A percentile compares a stretch with the other conserved stretches of the same genome.
Evolutionary conservation across 306 rosid genomes (phyloP).

Genomic region (Sphenostylis stenocarpa): DNA sequence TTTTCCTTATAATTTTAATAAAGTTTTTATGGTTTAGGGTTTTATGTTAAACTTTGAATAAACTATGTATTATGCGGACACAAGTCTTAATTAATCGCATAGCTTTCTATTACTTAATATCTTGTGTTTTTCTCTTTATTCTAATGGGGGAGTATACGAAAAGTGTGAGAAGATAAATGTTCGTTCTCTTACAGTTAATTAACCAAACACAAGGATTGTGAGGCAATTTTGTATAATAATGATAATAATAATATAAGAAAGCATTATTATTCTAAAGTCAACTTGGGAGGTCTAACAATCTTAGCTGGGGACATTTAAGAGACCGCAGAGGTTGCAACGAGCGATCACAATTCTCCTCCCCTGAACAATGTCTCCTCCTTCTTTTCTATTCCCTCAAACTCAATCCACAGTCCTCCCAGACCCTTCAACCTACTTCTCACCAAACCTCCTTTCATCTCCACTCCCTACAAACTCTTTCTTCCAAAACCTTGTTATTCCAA

Average conservation of each 20-base stretch:
- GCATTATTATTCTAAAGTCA: background rate
- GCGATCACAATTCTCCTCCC: background rate
- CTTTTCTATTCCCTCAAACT: conserved; percentile 57
- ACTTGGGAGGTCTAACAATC: background rate
- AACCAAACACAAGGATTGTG: background rate
- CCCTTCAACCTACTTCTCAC: conserved; percentile 31
- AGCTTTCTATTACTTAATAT: background rate
- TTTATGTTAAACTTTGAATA: too few species aligned
- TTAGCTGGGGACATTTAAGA: background rate
- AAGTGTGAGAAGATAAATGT: background rate
- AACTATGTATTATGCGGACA: too few species aligned
- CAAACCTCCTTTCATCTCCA: conserved; percentile 9
- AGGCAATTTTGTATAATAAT: background rate
- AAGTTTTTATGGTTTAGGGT: too few species aligned
- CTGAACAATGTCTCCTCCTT: conserved; percentile 5
- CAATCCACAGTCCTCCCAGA: conserved; percentile 62
- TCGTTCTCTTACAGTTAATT: background rate
- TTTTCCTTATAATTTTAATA: too few species aligned
- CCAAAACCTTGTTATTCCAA: conserved; percentile 25
- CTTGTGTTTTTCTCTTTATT: background rate
- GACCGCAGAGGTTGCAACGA: background rate
- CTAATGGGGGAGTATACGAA: background rate
- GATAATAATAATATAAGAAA: background rate
- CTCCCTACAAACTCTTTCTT: conserved; percentile 31
- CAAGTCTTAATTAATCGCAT: too few species aligned